Percentiles rank a stretch among this genome's conserved stretches.
These are phyloP conservation scores for Colletotrichum phormii DNA, from an alignment of 2,329 filamentous ascomycete genomes.

Conservation along the genomic window DNA sequence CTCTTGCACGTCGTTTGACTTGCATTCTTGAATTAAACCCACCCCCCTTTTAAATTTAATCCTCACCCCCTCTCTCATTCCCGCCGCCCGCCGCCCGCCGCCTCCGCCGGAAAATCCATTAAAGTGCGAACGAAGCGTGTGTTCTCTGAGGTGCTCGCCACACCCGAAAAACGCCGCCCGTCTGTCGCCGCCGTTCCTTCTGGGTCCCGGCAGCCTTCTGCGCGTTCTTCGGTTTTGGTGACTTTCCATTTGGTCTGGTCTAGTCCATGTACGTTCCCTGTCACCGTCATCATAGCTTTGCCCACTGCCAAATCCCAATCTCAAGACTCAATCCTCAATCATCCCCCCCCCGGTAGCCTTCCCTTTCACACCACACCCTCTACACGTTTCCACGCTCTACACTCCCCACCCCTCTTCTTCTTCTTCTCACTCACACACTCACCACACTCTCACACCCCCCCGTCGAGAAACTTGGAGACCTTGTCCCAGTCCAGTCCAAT, in stretches of 20 bases:
- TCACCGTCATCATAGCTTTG: constrained; percentile 14
- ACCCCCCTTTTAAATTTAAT: not conserved
- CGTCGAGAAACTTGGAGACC: not conserved
- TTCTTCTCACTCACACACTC: not conserved
- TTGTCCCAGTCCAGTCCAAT: constrained; percentile 5
- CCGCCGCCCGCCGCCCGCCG: not conserved
- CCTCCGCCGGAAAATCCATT: not conserved
- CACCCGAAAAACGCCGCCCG: constrained; percentile 12
- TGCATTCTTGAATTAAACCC: not conserved
- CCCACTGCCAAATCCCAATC: not conserved
- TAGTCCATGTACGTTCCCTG: constrained; percentile 14
- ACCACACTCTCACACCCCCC: not conserved
- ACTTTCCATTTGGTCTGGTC: not conserved
- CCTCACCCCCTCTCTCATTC: not conserved
- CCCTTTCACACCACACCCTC: not conserved
- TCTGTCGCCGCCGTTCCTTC: constrained; percentile 8
- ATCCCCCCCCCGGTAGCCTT: not conserved
- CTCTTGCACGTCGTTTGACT: not conserved
- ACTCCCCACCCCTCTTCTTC: not conserved
- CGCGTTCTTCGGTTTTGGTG: not conserved
- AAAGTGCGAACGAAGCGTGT: not conserved
- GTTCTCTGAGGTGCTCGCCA: constrained; percentile 4
- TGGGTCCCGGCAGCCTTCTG: constrained; percentile 12
- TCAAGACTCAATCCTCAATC: not conserved
- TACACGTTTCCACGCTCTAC: too few relatives aligned